A percentile compares a stretch with the other conserved stretches of the same genome.
Conservation (phyloP, 2,329 filamentous ascomycete genomes). For the Fusarium palustre region DNA sequence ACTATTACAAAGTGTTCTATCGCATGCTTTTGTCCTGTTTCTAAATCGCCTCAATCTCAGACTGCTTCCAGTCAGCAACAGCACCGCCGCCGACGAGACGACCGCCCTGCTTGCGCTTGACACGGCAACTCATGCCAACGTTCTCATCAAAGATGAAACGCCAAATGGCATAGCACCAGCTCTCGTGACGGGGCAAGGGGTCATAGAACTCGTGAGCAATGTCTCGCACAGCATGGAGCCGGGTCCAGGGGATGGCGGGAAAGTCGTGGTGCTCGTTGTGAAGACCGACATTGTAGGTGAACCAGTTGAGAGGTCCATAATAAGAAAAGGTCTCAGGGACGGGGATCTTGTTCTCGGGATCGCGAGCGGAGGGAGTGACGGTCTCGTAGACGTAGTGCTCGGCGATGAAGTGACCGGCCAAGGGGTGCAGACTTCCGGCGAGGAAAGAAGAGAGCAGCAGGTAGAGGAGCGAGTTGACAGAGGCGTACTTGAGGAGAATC, state of each 20-base stretch:
- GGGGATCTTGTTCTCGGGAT: conserved; percentile 70
- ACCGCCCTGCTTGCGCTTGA: conserved; percentile 88
- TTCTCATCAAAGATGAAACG: conserved; percentile 92
- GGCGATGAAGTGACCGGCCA: conserved; percentile 97
- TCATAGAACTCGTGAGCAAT: conserved; percentile 94
- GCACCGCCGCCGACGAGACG: conserved; percentile 65
- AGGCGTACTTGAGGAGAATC: conserved; percentile 70
- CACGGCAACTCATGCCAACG: conserved; percentile 89
- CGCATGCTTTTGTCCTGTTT: background rate
- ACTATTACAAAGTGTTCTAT: conserved; percentile 8
- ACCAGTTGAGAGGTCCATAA: conserved; percentile 89
- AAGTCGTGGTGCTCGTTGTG: conserved; percentile 99
- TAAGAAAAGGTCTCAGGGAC: conserved; percentile 97
- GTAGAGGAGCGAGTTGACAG: conserved; percentile 78
- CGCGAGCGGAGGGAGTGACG: conserved; percentile 63
- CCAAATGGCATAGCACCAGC: conserved; percentile 95
- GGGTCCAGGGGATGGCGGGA: conserved; percentile 94
- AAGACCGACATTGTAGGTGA: conserved; percentile 97
- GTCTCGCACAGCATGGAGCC: conserved; percentile 78
- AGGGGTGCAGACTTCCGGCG: conserved; percentile 91
- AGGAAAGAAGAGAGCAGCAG: conserved; percentile 91
- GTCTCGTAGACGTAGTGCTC: conserved; percentile 91
- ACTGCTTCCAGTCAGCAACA: conserved; percentile 70
- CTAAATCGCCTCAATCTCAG: conserved; percentile 73
- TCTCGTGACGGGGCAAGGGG: conserved; percentile 84